Percentiles rank a stretch among this genome's conserved stretches.
phyloP scores from a whole-genome alignment of 2,329 filamentous ascomycete species.

The Alternaria sp. region DNA sequence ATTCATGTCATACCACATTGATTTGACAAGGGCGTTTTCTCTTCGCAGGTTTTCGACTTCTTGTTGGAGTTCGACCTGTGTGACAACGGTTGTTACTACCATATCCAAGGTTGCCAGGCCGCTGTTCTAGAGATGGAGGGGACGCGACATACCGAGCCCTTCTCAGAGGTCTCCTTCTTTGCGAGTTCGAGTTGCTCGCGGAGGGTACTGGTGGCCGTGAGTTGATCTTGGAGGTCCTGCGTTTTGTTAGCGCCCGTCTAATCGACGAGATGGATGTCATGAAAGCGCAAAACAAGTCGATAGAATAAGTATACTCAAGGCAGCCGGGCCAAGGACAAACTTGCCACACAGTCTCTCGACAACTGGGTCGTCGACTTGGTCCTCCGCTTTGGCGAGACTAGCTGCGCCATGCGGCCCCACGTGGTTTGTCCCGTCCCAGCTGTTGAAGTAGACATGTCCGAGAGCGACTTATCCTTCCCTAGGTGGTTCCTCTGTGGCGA shows the following conservation, averaged over 20 bases:
- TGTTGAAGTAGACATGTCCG: conserved; percentile 34
- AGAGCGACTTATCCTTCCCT: conserved; percentile 31
- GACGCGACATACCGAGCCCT: conserved; percentile 46
- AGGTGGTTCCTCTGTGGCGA: conserved; percentile 19
- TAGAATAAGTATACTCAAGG: conserved; percentile 39
- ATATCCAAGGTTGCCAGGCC: conserved; percentile 8
- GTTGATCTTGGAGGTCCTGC: conserved; percentile 48
- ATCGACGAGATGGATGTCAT: conserved; percentile 8
- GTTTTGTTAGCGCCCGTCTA: conserved; percentile 22
- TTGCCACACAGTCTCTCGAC: conserved; percentile 39
- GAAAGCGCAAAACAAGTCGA: conserved; percentile 7
- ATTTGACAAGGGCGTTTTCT: conserved; percentile 79
- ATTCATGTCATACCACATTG: conserved; percentile 87
- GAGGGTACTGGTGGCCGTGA: conserved; percentile 33
- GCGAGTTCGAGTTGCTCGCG: conserved; percentile 46
- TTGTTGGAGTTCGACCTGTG: conserved; percentile 46
- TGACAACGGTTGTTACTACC: not conserved
- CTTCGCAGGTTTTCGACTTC: conserved; percentile 74
- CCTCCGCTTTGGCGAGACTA: conserved; percentile 36
- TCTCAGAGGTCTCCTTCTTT: conserved; percentile 47
- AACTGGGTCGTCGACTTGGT: conserved; percentile 21
- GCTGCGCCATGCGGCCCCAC: conserved; percentile 36
- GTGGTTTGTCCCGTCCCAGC: conserved; percentile 35
- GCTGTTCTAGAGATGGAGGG: not conserved
- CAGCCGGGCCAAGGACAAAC: conserved; percentile 42